phyloP scores from a whole-genome alignment of 345 rosid species.

The Populus nigra region DNA sequence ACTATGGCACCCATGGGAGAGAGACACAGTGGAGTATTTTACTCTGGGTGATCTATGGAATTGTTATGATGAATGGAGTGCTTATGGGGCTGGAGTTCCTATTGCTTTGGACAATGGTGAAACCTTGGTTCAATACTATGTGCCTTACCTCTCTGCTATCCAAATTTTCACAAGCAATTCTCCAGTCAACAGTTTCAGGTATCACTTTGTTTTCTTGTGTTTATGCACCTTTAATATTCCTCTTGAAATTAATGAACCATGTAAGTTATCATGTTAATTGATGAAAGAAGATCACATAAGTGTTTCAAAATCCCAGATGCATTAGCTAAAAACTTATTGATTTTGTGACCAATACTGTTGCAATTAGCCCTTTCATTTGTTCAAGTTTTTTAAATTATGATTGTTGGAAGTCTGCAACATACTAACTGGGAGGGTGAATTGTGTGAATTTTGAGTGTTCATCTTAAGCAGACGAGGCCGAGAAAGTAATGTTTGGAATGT shows the following conservation, averaged over 20 bases:
- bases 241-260: neutral
- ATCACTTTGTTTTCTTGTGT: neutral
- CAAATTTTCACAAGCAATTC: conserved; percentile 87
- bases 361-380: neutral
- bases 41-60: conserved; percentile 82
- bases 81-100: conserved; percentile 98
- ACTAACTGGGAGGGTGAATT: neutral
- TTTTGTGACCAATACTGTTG: neutral
- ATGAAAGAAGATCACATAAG: neutral
- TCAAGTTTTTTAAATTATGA: neutral
- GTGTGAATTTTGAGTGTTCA: conserved; percentile 3
- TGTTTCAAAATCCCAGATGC: neutral
- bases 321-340: neutral
- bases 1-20: conserved; percentile 92
- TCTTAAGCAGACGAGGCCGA: neutral
- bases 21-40: conserved; percentile 83
- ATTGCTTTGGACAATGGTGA: conserved; percentile 59
- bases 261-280: neutral
- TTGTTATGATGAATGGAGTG: conserved; percentile 97
- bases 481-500: neutral
- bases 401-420: neutral
- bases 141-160: conserved; percentile 94
- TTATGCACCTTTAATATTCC: neutral
- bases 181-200: conserved; percentile 70
- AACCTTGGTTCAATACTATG: conserved; percentile 89